phyloP scores from a whole-genome alignment of 306 rosid genomes.

The Rubus idaeus region DNA sequence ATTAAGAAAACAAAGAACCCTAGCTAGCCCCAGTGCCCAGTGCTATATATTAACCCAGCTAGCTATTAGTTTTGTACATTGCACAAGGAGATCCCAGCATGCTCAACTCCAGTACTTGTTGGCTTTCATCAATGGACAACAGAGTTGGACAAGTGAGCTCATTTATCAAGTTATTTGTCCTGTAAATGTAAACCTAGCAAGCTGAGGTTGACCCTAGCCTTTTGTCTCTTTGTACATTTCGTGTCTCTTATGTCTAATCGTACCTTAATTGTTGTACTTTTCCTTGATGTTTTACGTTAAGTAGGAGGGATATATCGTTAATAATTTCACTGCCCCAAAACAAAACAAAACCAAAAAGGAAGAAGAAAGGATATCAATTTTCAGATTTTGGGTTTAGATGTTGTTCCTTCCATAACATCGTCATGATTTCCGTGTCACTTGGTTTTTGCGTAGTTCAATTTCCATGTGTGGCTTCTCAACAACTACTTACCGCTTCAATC shows the following conservation, averaged over 20 bases:
- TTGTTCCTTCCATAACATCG: too few relatives aligned
- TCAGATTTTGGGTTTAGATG: too few relatives aligned
- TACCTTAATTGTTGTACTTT: not conserved
- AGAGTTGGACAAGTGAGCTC: not conserved
- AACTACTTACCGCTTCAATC: too few relatives aligned
- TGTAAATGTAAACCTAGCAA: not conserved
- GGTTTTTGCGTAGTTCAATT: too few relatives aligned
- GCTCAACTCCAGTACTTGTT: not conserved
- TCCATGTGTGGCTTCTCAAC: too few relatives aligned
- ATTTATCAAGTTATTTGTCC: not conserved
- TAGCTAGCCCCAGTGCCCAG: not conserved
- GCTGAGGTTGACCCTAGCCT: not conserved
- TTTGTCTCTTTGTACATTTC: not conserved
- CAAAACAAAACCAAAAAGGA: too few relatives aligned
- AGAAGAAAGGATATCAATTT: too few relatives aligned
- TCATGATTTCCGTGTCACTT: too few relatives aligned
- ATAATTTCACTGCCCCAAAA: not conserved
- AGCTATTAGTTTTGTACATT: not conserved
- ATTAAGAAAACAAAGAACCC: conserved; percentile 3
- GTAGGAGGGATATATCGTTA: too few relatives aligned
- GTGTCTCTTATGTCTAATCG: not conserved
- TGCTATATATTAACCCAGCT: too few relatives aligned
- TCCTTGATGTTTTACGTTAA: not conserved
- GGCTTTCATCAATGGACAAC: not conserved
- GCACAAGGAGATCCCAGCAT: not conserved